phyloP scores from a whole-genome alignment of 805 yeast species.

The Zygosaccharomyces pseudorouxii region DNA sequence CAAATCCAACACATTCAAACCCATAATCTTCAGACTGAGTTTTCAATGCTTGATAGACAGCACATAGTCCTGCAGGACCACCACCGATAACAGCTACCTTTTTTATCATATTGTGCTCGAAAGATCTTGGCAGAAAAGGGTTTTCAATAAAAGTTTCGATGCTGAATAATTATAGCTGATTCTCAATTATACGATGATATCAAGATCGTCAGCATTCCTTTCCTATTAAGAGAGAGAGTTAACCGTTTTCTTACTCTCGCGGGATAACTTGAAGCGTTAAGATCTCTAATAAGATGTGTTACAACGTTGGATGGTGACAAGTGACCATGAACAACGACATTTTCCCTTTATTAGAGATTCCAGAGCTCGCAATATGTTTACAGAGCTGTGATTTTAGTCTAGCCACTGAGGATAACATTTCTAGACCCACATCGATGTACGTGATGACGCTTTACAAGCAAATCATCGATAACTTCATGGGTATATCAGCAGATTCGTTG shows the following conservation, averaged over 20 bases:
- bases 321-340: slow-evolving; percentile 39
- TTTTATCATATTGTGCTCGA: slow-evolving; percentile 11
- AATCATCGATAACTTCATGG: slow-evolving; percentile 56
- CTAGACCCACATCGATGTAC: slow-evolving; percentile 54
- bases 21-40: slow-evolving; percentile 24
- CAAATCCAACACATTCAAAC: slow-evolving; percentile 39
- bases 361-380: slow-evolving; percentile 55
- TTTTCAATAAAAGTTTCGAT: not conserved
- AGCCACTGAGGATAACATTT: slow-evolving; percentile 55
- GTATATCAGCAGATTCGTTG: slow-evolving; percentile 39
- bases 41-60: slow-evolving; percentile 13
- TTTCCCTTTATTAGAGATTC: slow-evolving; percentile 58
- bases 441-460: slow-evolving; percentile 54
- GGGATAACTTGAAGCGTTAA: not conserved
- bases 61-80: slow-evolving; percentile 21
- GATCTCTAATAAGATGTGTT: not conserved
- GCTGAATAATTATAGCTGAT: not conserved
- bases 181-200: not conserved
- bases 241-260: not conserved
- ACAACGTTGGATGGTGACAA: not conserved
- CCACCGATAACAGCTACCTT: slow-evolving; percentile 23
- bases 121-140: not conserved
- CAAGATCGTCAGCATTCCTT: not conserved
- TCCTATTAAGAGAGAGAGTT: not conserved
- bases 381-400: slow-evolving; percentile 54